A percentile compares a stretch with the other conserved stretches of the same genome.
Conservation (phyloP, 73 alveolate genomes). For the Paramecium bursaria region DNA sequence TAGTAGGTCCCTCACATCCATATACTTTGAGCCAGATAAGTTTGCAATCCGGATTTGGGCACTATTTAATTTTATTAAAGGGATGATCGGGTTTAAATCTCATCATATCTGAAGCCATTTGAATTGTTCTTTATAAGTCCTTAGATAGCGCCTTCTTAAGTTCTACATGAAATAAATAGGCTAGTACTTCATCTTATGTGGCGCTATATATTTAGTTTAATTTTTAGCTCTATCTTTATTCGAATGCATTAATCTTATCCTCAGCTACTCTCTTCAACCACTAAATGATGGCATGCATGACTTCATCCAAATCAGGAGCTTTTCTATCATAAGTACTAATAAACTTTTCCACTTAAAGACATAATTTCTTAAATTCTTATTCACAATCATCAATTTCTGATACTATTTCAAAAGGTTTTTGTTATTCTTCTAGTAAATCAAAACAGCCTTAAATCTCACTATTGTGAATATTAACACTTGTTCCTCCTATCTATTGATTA, state of each 20-base stretch:
- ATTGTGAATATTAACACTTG: not conserved
- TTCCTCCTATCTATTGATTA: not conserved
- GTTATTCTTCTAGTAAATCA: constrained; percentile 19
- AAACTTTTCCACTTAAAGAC: not conserved
- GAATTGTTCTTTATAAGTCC: not conserved
- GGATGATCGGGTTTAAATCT: not conserved
- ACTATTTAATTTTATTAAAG: not conserved
- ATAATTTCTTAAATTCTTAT: not conserved
- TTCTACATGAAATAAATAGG: not conserved
- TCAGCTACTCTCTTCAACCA: not conserved
- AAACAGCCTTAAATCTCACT: constrained; percentile 11
- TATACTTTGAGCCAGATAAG: constrained; percentile 49
- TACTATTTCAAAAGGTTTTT: not conserved
- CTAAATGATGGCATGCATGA: constrained; percentile 38
- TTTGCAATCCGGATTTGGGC: constrained; percentile 46
- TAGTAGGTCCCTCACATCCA: constrained; percentile 37
- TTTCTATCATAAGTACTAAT: not conserved
- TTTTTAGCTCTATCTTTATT: not conserved
- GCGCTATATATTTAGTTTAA: not conserved
- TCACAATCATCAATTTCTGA: not conserved
- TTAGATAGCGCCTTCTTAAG: not conserved
- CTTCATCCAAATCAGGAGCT: constrained; percentile 11
- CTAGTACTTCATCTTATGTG: not conserved
- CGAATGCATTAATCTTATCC: not conserved
- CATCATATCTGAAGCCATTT: constrained; percentile 32